A percentile compares a stretch with the other conserved stretches of the same genome.
Conservation (phyloP, 768 basidiomycete genomes). For the Boletus rex-veris region DNA sequence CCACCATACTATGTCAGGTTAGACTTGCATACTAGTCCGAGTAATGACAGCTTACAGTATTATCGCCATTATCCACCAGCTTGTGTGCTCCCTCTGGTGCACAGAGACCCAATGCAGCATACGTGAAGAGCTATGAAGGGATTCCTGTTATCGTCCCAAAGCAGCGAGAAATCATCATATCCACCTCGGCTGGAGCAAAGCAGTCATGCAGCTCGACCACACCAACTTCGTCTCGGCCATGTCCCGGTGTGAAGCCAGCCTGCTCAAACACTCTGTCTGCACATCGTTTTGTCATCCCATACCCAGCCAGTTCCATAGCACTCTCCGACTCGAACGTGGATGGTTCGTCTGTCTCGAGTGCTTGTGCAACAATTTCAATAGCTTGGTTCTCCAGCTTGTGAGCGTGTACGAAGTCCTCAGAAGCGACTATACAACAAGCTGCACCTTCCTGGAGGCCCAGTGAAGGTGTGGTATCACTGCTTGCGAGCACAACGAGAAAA, state of each 20-base stretch:
- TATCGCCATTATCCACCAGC: constrained; percentile 70
- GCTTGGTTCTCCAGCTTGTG: constrained; percentile 79
- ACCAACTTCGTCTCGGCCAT: constrained; percentile 68
- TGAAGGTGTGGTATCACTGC: background rate
- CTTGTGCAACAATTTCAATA: constrained; percentile 70
- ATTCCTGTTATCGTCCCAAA: background rate
- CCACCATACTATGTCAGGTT: constrained; percentile 58
- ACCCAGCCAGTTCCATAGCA: constrained; percentile 74
- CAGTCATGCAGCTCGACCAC: constrained; percentile 84
- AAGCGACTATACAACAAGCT: constrained; percentile 71
- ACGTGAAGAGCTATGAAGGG: constrained; percentile 59
- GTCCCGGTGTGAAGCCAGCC: constrained; percentile 60
- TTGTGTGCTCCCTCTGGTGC: constrained; percentile 60
- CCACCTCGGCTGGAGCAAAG: constrained; percentile 75
- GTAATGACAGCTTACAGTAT: constrained; percentile 52
- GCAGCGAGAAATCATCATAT: background rate
- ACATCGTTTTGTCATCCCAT: constrained; percentile 63
- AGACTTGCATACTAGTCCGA: background rate
- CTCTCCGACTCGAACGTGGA: constrained; percentile 59
- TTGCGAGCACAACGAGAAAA: background rate
- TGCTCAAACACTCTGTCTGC: constrained; percentile 66
- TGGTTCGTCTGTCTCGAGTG: constrained; percentile 61
- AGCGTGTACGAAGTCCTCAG: constrained; percentile 69
- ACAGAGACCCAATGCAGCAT: constrained; percentile 74
- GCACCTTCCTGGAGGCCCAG: constrained; percentile 54